Evolutionary conservation across 768 basidiomycete genomes (phyloP), one percentile per base, ranked within the genome.

Genomic region (Mycena olivaceomarginata): DNA sequence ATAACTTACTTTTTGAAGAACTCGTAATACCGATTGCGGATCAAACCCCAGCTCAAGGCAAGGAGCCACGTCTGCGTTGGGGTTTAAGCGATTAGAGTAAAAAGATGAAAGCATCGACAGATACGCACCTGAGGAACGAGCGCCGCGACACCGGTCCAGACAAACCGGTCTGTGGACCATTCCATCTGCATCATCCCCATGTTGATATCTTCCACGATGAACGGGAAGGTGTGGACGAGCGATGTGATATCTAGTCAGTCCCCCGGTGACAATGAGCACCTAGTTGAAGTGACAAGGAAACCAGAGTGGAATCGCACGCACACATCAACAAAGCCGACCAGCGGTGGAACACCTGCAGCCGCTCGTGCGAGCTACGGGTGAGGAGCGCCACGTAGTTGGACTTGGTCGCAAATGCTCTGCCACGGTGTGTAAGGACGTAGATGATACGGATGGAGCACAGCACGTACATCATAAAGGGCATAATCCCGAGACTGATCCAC

Each of bases 311-410:
- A 10, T 18, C 40, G 2, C 67, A 78, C 83, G 5, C 74, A 86
- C 85, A 86, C 85, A 86, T 86, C 39, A 86, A 68, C 59, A 80
- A 57, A 9, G 84, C 84, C 0, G 82, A 67, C 85, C 85, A 86
- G 53, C 85, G 83, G 74, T 87, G 86, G 74, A 82, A 84, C 13
- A 86, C 84, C 74, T 87, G 86, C 11, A 86, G 82, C 59, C 84
- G 84, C 75, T 87, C 86, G 79, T 87, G 85, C 43, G 85, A 84
- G 0, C 81, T 81, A 48, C 82, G 81, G 11, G 84, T 84, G 37
- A 87, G 59, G 37, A 85, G 62, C 3, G 80, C 80, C 63, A 87
- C 80, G n/a, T 82, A 76, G 76, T 86, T 86, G 59, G 85, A 79
- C 74, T 87, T 87, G 16, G 82, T 82, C 1, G 83, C 83, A 74